These are phyloP conservation scores for Cyberlindnera americana DNA, from an alignment of 805 yeast genomes.

Conservation along the genomic window DNA sequence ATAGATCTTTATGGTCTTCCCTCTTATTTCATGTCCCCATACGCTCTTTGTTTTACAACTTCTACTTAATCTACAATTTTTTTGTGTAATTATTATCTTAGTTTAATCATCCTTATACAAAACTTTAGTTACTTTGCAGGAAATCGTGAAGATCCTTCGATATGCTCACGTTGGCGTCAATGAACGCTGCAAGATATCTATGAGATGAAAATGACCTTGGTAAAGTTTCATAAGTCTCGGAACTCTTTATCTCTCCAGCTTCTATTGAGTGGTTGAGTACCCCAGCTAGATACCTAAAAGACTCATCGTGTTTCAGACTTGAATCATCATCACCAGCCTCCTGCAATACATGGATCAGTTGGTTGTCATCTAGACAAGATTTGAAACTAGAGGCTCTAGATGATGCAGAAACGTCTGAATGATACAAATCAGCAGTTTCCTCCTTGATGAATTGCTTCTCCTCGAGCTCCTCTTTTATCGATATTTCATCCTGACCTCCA, in stretches of 20 bases:
- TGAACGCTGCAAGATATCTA: slow-evolving; percentile 33
- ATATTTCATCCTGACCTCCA: slow-evolving; percentile 2
- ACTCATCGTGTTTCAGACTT: slow-evolving; percentile 32
- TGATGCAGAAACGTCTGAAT: background rate
- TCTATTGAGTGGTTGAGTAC: slow-evolving; percentile 28
- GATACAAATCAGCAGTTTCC: background rate
- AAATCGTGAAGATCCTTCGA: slow-evolving; percentile 20
- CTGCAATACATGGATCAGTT: slow-evolving; percentile 3
- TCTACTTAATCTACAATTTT: too few species aligned
- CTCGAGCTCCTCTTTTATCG: background rate
- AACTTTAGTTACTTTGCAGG: slow-evolving; percentile 9
- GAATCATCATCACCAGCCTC: slow-evolving; percentile 1
- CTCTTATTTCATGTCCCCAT: slow-evolving; percentile 1
- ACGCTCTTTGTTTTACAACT: background rate
- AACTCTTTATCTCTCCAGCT: slow-evolving; percentile 8
- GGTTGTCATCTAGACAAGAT: slow-evolving; percentile 20
- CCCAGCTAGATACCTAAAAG: slow-evolving; percentile 43
- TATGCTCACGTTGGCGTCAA: slow-evolving; percentile 26
- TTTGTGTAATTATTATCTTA: background rate
- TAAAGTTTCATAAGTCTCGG: slow-evolving; percentile 19
- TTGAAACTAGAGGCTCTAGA: slow-evolving; percentile 20
- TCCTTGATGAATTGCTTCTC: background rate
- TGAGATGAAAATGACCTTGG: slow-evolving; percentile 34
- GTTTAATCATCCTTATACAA: background rate
- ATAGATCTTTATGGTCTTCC: too few species aligned